Base-by-base conservation (phyloP, 2,329 filamentous ascomycete genomes). In the Fusarium fujikuroi region DNA sequence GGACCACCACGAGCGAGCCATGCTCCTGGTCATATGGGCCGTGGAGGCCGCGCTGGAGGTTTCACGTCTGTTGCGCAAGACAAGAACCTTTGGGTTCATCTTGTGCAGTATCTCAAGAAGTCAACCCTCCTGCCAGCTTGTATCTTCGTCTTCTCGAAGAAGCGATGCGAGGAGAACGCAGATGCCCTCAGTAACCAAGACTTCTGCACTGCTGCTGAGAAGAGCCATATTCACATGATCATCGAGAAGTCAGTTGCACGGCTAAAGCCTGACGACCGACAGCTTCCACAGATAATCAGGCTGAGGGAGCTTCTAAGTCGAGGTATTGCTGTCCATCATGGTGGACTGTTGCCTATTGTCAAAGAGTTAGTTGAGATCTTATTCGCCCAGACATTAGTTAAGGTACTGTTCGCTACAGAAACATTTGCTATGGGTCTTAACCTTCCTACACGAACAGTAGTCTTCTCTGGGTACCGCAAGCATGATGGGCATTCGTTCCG, bases 351-450 rank as follows among this genome's bases (percentile, higher is more conserved):
- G 28, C 96, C 96, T 1, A 99, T 99, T 72, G 95, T 98, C 76
- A 99, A 99, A 82, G 96, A 99, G 81, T 90, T 98, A 30, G 96
- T 99, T 2, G 96, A 99, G 81, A 97, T 99, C 60, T 84, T 99
- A 21, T 99, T 99, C 77, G 95, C 96, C 0, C 95, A 94, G 82
- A 97, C 95, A 2, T 85, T 99, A 62, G 96, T 99, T 66, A 99
- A 99, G 83, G 93, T 99, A 7, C 88, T 99, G 5, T 99, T 99
- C 79, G 96, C 96, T 1, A 99, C 96, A 0, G 96, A 99, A 81
- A 99, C 96, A 0, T 99, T 99, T 81, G 96, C 96, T 40, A 99
- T 99, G 95, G 96, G 96, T 34, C 87, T 99, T 37, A 99, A 99
- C 79, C 84, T 99, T 63, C 96, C 96, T 1, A 99, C 96, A 2